These are phyloP conservation scores for Podospora didyma DNA, from an alignment of 495 filamentous ascomycete species.

Conservation along the genomic window DNA sequence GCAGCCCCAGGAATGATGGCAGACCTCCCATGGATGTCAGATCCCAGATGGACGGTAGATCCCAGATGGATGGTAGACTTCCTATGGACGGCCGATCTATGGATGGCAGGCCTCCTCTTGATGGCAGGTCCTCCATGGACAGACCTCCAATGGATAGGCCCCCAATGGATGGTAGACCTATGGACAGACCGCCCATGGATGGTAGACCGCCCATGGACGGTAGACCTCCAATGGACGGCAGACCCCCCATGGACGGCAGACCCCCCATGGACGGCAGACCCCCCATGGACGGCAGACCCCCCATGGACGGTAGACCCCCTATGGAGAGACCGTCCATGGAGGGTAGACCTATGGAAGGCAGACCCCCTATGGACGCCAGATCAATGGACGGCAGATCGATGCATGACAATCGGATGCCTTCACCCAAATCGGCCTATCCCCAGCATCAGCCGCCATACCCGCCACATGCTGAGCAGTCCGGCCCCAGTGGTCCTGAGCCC, in stretches of 20 bases:
- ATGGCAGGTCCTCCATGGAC: slow-evolving; percentile 62
- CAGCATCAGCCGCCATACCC: slow-evolving; percentile 75
- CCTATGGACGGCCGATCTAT: slow-evolving; percentile 69
- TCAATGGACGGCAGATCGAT: slow-evolving; percentile 48
- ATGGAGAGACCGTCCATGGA: slow-evolving; percentile 72
- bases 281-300: slow-evolving; percentile 75
- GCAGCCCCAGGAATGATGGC: slow-evolving; percentile 78
- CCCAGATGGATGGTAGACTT: slow-evolving; percentile 67
- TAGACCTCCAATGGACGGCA: slow-evolving; percentile 41
- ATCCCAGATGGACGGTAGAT: slow-evolving; percentile 71
- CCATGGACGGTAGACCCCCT: slow-evolving; percentile 73
- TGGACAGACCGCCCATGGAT: too few species aligned
- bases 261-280: too few species aligned
- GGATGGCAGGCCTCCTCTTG: slow-evolving; percentile 68
- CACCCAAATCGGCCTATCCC: slow-evolving; percentile 75
- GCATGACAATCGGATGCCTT: slow-evolving; percentile 78
- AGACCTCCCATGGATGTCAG: slow-evolving; percentile 62
- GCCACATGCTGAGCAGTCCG: slow-evolving; percentile 56
- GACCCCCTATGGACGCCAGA: slow-evolving; percentile 49
- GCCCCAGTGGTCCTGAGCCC: slow-evolving; percentile 66
- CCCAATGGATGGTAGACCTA: slow-evolving; percentile 1
- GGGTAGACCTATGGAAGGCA: slow-evolving; percentile 76
- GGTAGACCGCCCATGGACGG: slow-evolving; percentile 52
- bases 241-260: not conserved
- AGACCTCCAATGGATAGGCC: slow-evolving; percentile 17